Evolutionary conservation across 768 basidiomycete genomes (phyloP).

Genomic region (Rhodotorula sphaerocarpa): DNA sequence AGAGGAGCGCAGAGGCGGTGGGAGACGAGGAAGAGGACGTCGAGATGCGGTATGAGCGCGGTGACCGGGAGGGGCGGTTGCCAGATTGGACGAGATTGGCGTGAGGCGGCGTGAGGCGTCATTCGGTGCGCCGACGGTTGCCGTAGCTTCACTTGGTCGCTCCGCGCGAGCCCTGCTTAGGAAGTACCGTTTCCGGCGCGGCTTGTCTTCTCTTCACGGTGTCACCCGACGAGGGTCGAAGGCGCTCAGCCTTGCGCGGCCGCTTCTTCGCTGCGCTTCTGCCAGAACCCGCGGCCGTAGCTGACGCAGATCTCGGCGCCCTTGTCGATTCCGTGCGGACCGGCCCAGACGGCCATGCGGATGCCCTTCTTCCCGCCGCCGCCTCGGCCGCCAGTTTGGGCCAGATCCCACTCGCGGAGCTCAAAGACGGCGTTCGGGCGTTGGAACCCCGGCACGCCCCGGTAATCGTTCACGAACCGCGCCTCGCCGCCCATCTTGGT

Average conservation of each 20-base stretch:
- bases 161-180: too few relatives aligned
- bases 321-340: constrained; percentile 56
- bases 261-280: constrained; percentile 61
- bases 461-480: constrained; percentile 82
- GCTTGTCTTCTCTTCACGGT: not conserved
- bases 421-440: constrained; percentile 70
- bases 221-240: too few relatives aligned
- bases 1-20: not conserved
- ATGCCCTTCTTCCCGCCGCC: constrained; percentile 38
- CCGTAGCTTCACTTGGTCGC: too few relatives aligned
- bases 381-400: not conserved
- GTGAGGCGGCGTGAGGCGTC: not conserved
- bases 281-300: constrained; percentile 56
- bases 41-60: not conserved
- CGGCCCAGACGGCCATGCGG: constrained; percentile 69
- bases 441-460: constrained; percentile 53
- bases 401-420: constrained; percentile 20
- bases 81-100: constrained; percentile 10
- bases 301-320: constrained; percentile 79
- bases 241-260: too few relatives aligned
- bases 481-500: constrained; percentile 60
- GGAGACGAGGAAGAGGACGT: not conserved
- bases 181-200: too few relatives aligned
- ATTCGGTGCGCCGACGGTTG: too few relatives aligned
- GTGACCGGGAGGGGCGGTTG: constrained; percentile 1